Percentiles rank a stretch among this genome's conserved stretches.
Evolutionary conservation across 495 filamentous ascomycete species (phyloP).

Genomic region (Amphirosellinia nigrospora): DNA sequence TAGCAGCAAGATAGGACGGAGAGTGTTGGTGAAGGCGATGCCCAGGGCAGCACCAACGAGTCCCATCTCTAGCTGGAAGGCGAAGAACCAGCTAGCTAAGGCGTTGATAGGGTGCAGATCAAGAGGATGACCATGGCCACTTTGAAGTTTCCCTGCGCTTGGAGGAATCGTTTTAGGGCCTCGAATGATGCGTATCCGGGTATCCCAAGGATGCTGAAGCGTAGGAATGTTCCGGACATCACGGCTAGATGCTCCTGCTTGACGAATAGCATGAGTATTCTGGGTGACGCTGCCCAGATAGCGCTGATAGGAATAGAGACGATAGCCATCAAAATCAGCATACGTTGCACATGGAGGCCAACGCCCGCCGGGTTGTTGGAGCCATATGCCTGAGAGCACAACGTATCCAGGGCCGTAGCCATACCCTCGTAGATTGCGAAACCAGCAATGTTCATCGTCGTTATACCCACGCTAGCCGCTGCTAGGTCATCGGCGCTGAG

Average conservation of each 20-base stretch:
- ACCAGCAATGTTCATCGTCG: slow-evolving; percentile 67
- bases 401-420: slow-evolving; percentile 74
- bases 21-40: slow-evolving; percentile 57
- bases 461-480: slow-evolving; percentile 51
- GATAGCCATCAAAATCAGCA: slow-evolving; percentile 68
- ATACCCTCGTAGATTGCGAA: slow-evolving; percentile 75
- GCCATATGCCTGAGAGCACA: slow-evolving; percentile 79
- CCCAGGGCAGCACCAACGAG: slow-evolving; percentile 65
- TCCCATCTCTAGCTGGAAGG: slow-evolving; percentile 65
- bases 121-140: slow-evolving; percentile 70
- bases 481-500: slow-evolving; percentile 69
- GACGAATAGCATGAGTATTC: slow-evolving; percentile 65
- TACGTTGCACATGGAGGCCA: slow-evolving; percentile 74
- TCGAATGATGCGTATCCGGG: slow-evolving; percentile 77
- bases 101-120: slow-evolving; percentile 75
- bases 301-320: slow-evolving; percentile 69
- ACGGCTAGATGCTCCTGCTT: slow-evolving; percentile 63
- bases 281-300: slow-evolving; percentile 67
- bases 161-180: slow-evolving; percentile 73
- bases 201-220: slow-evolving; percentile 68
- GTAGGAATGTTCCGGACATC: slow-evolving; percentile 70
- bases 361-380: slow-evolving; percentile 72
- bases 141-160: slow-evolving; percentile 75
- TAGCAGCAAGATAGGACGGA: slow-evolving; percentile 58
- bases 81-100: slow-evolving; percentile 75